Evolutionary conservation across 2,329 filamentous ascomycete genomes (phyloP), one percentile per base, ranked within the genome.

Genomic region (Scorias spongiosa): DNA sequence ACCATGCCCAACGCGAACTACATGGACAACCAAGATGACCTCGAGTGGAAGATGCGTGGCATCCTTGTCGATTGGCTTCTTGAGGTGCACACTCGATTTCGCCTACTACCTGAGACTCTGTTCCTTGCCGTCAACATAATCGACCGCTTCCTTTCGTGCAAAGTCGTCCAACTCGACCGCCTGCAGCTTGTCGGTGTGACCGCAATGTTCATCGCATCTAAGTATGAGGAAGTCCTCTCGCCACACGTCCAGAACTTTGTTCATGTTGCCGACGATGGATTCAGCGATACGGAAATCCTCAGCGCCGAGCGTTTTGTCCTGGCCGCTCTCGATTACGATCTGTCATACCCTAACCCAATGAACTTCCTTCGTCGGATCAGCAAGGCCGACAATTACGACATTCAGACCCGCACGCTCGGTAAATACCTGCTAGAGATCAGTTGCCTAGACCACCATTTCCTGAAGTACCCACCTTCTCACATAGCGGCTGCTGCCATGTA

Each of bases 291-390:
- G 39, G 91, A 98, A 68, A 96, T 98, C 53, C 74, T 98, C 34
- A 89, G 85, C 59, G 91, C 91, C n/a, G 91, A 98, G 67, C 84
- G 91, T 53, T 94, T 93, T 62, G 81, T 98, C 52, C 80, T 98
- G 42, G 77, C 78, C 52, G 87, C 87, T 5, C 76, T 98, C 48
- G 82, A 95, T 68, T 98, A 95, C 64, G 89, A 98, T 62, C 78
- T 98, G 51, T 95, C 88, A 70, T 98, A 95, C 61, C 91, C 91
- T 45, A 98, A 98, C 67, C 91, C 91, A 17, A 98, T 98, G 91
- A 98, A 98, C 75, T 98, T 98, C 70, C 78, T 98, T 48, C 85
- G 91, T 51, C 84, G 93, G 54, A 94, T 98, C 65, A 96, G 89
- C 49, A 98, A 98, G 73, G 93, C 91, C 58, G 93, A 98, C 69